phyloP scores from a whole-genome alignment of 352 stramenopile genomes.

The Peronospora farinosa region DNA sequence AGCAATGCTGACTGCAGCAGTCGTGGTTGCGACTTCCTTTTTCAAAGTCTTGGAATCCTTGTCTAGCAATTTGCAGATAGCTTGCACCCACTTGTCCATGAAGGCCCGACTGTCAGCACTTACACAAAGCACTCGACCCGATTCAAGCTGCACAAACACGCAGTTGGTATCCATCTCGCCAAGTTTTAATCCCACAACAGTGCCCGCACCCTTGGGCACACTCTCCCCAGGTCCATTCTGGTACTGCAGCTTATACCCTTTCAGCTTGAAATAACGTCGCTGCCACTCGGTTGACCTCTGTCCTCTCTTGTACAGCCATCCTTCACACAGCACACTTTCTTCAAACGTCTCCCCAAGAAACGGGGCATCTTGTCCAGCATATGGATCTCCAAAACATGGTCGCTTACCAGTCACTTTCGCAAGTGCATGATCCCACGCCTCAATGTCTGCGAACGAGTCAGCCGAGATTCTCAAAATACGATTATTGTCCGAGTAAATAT shows the following conservation, averaged over 20 bases:
- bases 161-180: slow-evolving; percentile 39
- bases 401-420: slow-evolving; percentile 38
- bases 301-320: slow-evolving; percentile 68
- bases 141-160: slow-evolving; percentile 63
- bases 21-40: slow-evolving; percentile 12
- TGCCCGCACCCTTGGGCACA: slow-evolving; percentile 48
- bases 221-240: slow-evolving; percentile 53
- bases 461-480: slow-evolving; percentile 66
- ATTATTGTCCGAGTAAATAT: slow-evolving; percentile 80
- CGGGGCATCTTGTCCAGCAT: slow-evolving; percentile 47
- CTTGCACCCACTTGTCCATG: slow-evolving; percentile 55
- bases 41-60: slow-evolving; percentile 32
- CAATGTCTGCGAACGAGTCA: slow-evolving; percentile 62
- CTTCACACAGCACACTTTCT: slow-evolving; percentile 52
- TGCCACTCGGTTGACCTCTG: slow-evolving; percentile 57
- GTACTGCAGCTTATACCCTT: slow-evolving; percentile 52
- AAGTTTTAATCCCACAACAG: slow-evolving; percentile 54
- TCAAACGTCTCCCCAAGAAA: slow-evolving; percentile 56
- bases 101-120: slow-evolving; percentile 49
- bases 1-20: slow-evolving; percentile 3
- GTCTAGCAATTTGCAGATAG: slow-evolving; percentile 51
- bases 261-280: slow-evolving; percentile 73
- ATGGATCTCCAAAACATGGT: slow-evolving; percentile 62
- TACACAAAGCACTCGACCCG: slow-evolving; percentile 54
- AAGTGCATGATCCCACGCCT: slow-evolving; percentile 65